Percentiles rank a stretch among this genome's conserved stretches.
These are phyloP conservation scores for Fusarium paranaense DNA, from an alignment of 2,329 filamentous ascomycete species.

Conservation along the genomic window DNA sequence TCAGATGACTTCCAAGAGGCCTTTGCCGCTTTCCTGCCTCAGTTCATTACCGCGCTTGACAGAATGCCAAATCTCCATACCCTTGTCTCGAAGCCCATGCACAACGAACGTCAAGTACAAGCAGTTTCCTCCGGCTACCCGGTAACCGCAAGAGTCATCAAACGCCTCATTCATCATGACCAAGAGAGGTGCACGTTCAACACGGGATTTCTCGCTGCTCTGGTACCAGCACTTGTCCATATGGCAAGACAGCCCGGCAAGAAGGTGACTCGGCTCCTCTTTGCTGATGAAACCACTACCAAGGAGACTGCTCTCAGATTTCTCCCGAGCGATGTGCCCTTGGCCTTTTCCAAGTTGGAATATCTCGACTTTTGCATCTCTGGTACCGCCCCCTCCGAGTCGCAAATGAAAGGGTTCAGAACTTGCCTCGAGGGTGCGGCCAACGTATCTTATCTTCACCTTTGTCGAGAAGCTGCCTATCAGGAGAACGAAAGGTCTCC, in stretches of 20 bases:
- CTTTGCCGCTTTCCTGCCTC: neutral
- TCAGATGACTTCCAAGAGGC: neutral
- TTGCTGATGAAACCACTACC: neutral
- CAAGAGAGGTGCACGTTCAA: neutral
- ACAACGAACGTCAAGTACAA: neutral
- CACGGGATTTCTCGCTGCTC: neutral
- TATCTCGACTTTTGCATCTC: constrained; percentile 12
- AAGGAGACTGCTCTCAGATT: neutral
- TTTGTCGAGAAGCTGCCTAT: neutral
- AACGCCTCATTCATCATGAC: neutral
- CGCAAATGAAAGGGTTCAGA: neutral
- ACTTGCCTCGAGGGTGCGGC: neutral
- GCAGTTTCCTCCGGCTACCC: neutral
- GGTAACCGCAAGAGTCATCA: neutral
- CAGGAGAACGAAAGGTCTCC: neutral
- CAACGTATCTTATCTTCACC: neutral
- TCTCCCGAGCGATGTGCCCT: neutral
- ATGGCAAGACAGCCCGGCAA: neutral
- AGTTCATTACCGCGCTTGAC: neutral
- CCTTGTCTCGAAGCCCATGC: constrained; percentile 13
- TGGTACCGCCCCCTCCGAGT: neutral
- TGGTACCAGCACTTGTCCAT: constrained; percentile 1
- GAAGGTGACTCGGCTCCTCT: neutral
- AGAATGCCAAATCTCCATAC: constrained; percentile 7
- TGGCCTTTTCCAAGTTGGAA: neutral